Evolutionary conservation across 2,329 filamentous ascomycete genomes (phyloP).

Genomic region (Thyridium curvatum): DNA sequence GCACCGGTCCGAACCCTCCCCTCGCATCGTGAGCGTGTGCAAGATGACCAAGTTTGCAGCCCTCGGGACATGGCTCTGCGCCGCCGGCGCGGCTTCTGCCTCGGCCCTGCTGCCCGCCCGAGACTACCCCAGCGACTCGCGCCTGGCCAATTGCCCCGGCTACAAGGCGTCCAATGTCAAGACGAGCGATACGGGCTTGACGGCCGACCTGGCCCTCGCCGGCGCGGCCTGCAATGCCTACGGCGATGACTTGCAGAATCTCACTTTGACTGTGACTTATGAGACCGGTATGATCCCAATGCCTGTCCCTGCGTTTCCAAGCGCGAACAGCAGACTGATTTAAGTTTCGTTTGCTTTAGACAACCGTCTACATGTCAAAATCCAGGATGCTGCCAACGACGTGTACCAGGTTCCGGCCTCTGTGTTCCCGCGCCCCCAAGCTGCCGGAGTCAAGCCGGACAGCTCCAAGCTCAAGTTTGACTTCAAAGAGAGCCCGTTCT

Average conservation of each 20-base stretch:
- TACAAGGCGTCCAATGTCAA: conserved; percentile 59
- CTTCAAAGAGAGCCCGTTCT: conserved; percentile 63
- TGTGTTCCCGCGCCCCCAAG: background rate
- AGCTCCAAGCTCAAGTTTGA: conserved; percentile 23
- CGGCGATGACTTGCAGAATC: conserved; percentile 63
- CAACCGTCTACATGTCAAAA: conserved; percentile 64
- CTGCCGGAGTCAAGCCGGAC: conserved; percentile 33
- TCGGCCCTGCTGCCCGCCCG: too few species aligned
- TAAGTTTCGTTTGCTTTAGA: background rate
- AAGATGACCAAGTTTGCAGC: too few species aligned
- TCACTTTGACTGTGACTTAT: conserved; percentile 63
- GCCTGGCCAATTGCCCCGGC: conserved; percentile 61
- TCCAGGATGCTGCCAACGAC: conserved; percentile 31
- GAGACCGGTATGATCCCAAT: conserved; percentile 39
- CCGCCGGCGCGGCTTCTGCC: too few species aligned
- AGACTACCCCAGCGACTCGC: conserved; percentile 31
- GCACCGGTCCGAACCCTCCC: too few species aligned
- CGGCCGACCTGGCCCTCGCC: conserved; percentile 63
- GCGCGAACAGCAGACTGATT: background rate
- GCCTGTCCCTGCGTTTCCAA: background rate
- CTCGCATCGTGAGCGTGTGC: too few species aligned
- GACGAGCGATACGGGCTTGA: conserved; percentile 48
- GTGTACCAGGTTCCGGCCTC: conserved; percentile 3
- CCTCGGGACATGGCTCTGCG: too few species aligned
- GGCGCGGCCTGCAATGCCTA: conserved; percentile 71